A percentile compares a stretch with the other conserved stretches of the same genome.
phyloP scores from a whole-genome alignment of 2,329 filamentous ascomycete species.

The Rhexocercosporidium sp. region DNA sequence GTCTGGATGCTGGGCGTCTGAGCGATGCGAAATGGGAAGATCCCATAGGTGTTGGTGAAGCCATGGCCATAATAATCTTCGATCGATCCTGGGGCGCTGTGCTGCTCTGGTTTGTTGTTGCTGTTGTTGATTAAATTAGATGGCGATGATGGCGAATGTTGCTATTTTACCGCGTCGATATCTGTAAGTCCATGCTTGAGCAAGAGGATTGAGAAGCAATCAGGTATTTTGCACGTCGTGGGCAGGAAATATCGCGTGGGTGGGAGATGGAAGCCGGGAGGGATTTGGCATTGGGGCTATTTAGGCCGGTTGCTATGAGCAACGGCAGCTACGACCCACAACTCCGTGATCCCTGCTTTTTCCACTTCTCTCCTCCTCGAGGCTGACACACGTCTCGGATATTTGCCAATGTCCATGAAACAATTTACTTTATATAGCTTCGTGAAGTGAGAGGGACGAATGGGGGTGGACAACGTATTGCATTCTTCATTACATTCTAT shows the following conservation, averaged over 20 bases:
- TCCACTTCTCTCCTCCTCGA: neutral
- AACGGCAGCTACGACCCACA: neutral
- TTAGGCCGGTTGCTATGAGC: conserved; percentile 18
- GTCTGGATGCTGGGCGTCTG: conserved; percentile 58
- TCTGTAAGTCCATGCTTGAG: conserved; percentile 36
- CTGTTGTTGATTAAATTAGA: conserved; percentile 22
- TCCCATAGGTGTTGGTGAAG: conserved; percentile 61
- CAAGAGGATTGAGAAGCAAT: conserved; percentile 26
- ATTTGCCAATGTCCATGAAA: neutral
- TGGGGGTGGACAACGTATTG: neutral
- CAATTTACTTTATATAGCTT: neutral
- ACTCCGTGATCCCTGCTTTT: conserved; percentile 2
- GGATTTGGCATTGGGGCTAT: conserved; percentile 5
- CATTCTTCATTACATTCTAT: neutral
- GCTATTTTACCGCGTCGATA: conserved; percentile 28
- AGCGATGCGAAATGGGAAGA: conserved; percentile 52
- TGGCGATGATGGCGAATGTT: conserved; percentile 23
- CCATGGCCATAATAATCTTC: conserved; percentile 51
- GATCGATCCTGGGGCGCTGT: too few relatives aligned
- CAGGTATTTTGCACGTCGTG: conserved; percentile 36
- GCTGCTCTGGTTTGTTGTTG: neutral
- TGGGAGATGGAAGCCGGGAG: conserved; percentile 17
- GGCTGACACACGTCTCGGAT: conserved; percentile 6
- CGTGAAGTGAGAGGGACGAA: neutral
- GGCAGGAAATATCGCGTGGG: conserved; percentile 35